Conservation (phyloP, 78 protist species). For the Cavenderia fasciculata region DNA sequence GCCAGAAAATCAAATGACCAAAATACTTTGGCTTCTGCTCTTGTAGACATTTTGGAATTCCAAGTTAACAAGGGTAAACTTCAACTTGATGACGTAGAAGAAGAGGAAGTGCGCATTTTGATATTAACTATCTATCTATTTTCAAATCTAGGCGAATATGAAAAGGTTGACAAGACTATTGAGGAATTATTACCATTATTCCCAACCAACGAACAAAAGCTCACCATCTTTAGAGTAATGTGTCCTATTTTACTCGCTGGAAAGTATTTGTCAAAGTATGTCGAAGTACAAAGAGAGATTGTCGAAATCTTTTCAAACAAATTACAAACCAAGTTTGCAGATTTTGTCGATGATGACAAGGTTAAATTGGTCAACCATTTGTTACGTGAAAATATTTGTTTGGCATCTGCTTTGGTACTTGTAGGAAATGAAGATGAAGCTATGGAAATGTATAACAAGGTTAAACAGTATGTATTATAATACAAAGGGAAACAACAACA, state of each 20-base stretch:
- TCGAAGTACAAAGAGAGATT: slow-evolving; percentile 2
- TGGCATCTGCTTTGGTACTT: background rate
- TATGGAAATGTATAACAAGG: background rate
- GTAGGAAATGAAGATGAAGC: slow-evolving; percentile 4
- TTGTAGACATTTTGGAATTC: too few relatives aligned
- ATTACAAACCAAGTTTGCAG: background rate
- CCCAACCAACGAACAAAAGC: slow-evolving; percentile 4
- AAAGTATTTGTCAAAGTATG: background rate
- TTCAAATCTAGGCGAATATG: too few relatives aligned
- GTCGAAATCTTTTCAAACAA: background rate
- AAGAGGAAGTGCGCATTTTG: too few relatives aligned
- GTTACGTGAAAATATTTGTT: background rate
- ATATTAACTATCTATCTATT: too few relatives aligned
- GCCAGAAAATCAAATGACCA: too few relatives aligned
- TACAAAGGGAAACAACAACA: background rate
- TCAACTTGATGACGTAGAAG: too few relatives aligned
- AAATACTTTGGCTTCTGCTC: too few relatives aligned
- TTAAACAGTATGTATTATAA: background rate
- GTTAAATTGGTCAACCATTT: background rate
- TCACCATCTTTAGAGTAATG: background rate
- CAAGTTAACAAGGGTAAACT: too few relatives aligned
- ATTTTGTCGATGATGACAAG: background rate
- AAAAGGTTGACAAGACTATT: slow-evolving; percentile 8
- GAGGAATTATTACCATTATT: background rate
- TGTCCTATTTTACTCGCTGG: background rate